These are phyloP conservation scores for Cystobasidiaceae sp. DNA, from an alignment of 1,284 basidiomycete genomes.

Conservation along the genomic window DNA sequence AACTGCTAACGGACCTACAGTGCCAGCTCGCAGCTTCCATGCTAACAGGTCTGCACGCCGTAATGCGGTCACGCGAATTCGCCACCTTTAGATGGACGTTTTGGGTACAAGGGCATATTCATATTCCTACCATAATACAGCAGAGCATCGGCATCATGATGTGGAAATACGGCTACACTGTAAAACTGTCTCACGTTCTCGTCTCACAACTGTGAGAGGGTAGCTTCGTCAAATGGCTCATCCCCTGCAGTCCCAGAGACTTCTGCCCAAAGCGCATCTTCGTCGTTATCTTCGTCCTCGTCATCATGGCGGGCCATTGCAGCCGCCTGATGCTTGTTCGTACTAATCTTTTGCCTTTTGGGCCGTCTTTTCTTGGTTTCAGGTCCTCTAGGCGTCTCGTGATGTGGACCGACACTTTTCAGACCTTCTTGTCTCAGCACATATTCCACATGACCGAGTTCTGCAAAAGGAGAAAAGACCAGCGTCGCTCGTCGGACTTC, in stretches of 20 bases:
- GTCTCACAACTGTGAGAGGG: conserved; percentile 4
- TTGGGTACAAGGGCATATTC: no score
- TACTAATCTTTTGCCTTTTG: background rate
- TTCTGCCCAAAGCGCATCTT: conserved; percentile 18
- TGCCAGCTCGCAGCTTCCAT: no score
- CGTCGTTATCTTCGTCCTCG: conserved; percentile 1
- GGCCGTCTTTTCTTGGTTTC: background rate
- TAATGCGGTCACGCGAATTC: no score
- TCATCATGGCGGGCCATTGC: background rate
- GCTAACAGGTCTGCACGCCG: no score
- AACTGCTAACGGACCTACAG: no score
- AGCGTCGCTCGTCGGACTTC: conserved; percentile 19
- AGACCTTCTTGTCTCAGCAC: conserved; percentile 24
- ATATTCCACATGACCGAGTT: conserved; percentile 16
- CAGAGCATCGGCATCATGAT: no score
- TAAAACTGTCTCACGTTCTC: no score
- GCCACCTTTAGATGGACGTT: no score
- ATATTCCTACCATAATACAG: no score
- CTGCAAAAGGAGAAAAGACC: conserved; percentile 20
- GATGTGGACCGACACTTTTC: background rate
- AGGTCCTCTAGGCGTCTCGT: background rate
- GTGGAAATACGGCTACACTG: no score
- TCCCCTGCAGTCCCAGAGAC: background rate
- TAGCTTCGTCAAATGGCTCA: background rate
- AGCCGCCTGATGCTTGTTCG: background rate